Percentiles rank a stretch among this genome's conserved stretches.
These are phyloP conservation scores for Lagenidium giganteum DNA, from an alignment of 352 stramenopile genomes.

Conservation along the genomic window DNA sequence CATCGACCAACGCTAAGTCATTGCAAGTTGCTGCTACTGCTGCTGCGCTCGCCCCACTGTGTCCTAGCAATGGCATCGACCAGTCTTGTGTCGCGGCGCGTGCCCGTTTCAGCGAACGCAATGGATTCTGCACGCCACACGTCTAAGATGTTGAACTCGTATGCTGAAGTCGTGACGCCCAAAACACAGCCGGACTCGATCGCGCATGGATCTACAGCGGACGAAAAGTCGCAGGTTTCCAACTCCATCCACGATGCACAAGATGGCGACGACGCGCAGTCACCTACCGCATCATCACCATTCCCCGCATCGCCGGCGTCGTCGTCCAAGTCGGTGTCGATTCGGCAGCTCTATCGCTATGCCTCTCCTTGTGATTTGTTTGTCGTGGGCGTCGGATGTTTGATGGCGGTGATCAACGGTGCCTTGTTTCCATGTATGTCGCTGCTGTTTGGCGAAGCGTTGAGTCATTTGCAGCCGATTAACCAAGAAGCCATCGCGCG, in stretches of 20 bases:
- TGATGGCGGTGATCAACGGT: slow-evolving; percentile 19
- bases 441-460: slow-evolving; percentile 23
- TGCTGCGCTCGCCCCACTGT: no score
- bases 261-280: slow-evolving; percentile 2
- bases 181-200: slow-evolving; percentile 1
- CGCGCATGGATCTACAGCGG: no score
- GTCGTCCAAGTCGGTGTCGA: slow-evolving; percentile 8
- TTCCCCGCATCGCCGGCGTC: no score
- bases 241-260: slow-evolving; percentile 1
- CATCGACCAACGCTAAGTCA: slow-evolving; percentile 1
- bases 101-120: no score
- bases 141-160: no score
- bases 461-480: slow-evolving; percentile 17
- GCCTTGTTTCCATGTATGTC: slow-evolving; percentile 25
- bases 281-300: background rate
- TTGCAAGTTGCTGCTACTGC: no score
- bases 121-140: no score
- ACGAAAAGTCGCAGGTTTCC: background rate
- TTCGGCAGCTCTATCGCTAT: slow-evolving; percentile 20
- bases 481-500: slow-evolving; percentile 10
- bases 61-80: no score
- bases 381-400: slow-evolving; percentile 12
- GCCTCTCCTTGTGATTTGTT: slow-evolving; percentile 11
- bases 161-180: slow-evolving; percentile 9
- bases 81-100: no score